Evolutionary conservation across 805 yeast species (phyloP), one percentile per base, ranked within the genome.

Genomic region (Suhomyces emberorum): DNA sequence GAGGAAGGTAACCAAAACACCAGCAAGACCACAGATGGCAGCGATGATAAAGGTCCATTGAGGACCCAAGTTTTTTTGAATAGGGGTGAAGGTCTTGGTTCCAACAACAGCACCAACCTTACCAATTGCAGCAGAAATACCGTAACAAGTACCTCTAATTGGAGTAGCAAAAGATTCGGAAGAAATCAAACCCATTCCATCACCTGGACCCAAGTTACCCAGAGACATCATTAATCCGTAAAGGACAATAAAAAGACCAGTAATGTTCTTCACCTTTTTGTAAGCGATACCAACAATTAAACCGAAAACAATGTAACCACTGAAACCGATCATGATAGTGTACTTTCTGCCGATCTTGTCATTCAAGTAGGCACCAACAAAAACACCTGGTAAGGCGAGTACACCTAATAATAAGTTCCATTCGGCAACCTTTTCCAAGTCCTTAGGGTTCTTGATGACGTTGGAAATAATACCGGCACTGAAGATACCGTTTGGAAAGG

Each of bases 91-190:
- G 12, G 74, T 73, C 54, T 80, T 76, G 16, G 88, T 82, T 19
- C 93, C 93, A 15, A 82, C 79, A 15, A 82, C 88, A n/a, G 91
- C 93, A 38, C 93, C 95, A 17, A 81, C 83, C 57, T 84, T 84
- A 39, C 93, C 93, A 32, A 82, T 65, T 3, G 89, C 93, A 25
- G 93, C 93, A 31, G 83, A 72, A 15, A 84, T 47, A 25, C 91
- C 91, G 49, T 84, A 84, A 33, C 76, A 67, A 0, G 88, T 80
- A 25, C 89, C 91, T 58, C 93, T 70, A 28, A 84, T 77, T 10
- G 86, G 83, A 6, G 89, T 81, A 14, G 93, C 88, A 49, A 70
- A 84, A 4, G 77, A 69, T 58, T 84, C 91, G 17, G 84, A 74
- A 8, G 82, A 69, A n/a, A 57, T 62, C 38, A 85, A 68, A 9